Percentiles rank a stretch among this genome's conserved stretches.
phyloP scores from a whole-genome alignment of 2,329 filamentous ascomycete genomes.

The Aspergillus hiratsukae region DNA sequence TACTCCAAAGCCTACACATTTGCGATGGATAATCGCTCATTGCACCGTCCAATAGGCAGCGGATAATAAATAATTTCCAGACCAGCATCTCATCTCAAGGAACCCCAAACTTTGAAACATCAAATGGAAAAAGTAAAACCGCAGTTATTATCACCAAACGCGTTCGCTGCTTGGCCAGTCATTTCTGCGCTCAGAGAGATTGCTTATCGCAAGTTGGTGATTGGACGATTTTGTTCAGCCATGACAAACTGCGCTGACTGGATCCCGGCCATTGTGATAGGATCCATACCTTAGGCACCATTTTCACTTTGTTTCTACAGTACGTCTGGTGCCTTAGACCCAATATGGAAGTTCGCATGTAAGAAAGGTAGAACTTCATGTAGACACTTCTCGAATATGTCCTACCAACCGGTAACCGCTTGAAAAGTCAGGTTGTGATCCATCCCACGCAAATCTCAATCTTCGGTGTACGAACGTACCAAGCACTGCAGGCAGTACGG shows the following conservation, averaged over 20 bases:
- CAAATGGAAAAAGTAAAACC: neutral
- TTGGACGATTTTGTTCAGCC: constrained; percentile 17
- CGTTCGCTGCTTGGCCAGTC: neutral
- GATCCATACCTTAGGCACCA: neutral
- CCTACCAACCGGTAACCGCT: neutral
- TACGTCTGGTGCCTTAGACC: too few species aligned
- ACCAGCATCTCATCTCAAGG: neutral
- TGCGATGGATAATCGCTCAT: neutral
- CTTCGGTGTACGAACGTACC: neutral
- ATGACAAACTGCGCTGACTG: constrained; percentile 35
- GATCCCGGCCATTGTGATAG: neutral
- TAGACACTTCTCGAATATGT: neutral
- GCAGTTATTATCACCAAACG: neutral
- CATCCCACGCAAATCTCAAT: neutral
- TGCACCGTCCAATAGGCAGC: neutral
- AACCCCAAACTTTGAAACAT: neutral
- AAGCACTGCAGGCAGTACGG: neutral
- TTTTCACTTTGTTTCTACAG: neutral
- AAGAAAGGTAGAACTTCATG: neutral
- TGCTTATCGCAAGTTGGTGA: constrained; percentile 25
- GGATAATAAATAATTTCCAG: neutral
- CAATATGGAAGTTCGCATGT: neutral
- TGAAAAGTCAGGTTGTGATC: neutral
- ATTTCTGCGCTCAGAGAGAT: constrained; percentile 8
- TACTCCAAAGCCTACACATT: neutral